Evolutionary conservation across 2,329 filamentous ascomycete species (phyloP).

Genomic region (Sphaerulina musiva): DNA sequence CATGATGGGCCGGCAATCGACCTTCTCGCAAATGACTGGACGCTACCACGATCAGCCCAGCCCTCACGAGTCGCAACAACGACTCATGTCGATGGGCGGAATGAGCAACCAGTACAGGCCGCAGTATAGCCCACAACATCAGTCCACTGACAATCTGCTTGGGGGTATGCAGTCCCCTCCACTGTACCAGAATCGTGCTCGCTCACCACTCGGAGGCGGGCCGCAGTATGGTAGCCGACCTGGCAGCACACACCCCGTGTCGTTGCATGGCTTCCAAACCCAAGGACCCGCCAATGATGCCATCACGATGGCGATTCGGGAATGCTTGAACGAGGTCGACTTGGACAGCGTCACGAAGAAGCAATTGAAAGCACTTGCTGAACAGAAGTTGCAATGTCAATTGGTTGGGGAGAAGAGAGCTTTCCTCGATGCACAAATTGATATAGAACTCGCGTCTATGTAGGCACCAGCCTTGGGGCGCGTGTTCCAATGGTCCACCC

Average conservation of each 20-base stretch:
- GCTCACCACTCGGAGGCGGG: slow-evolving; percentile 18
- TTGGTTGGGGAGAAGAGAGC: slow-evolving; percentile 75
- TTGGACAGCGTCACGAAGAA: slow-evolving; percentile 98
- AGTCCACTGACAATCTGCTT: slow-evolving; percentile 31
- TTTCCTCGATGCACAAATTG: slow-evolving; percentile 90
- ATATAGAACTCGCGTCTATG: slow-evolving; percentile 66
- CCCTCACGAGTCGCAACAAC: slow-evolving; percentile 39
- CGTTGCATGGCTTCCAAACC: slow-evolving; percentile 53
- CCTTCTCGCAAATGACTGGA: slow-evolving; percentile 48
- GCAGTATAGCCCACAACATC: slow-evolving; percentile 38
- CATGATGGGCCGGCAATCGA: slow-evolving; percentile 60
- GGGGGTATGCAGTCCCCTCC: slow-evolving; percentile 31
- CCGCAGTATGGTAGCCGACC: slow-evolving; percentile 26
- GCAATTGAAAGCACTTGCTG: slow-evolving; percentile 75
- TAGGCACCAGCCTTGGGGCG: background rate
- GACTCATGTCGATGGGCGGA: slow-evolving; percentile 56
- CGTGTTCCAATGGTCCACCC: background rate
- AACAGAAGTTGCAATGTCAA: slow-evolving; percentile 88
- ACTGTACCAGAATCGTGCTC: slow-evolving; percentile 24
- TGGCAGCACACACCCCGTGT: slow-evolving; percentile 24
- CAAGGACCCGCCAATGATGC: slow-evolving; percentile 68
- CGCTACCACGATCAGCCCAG: slow-evolving; percentile 58
- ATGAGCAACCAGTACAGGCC: slow-evolving; percentile 41
- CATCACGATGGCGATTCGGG: slow-evolving; percentile 78
- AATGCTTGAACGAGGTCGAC: slow-evolving; percentile 79